Base-by-base conservation (phyloP, 1,284 basidiomycete species). In the Sporisorium iseilematis-ciliati region DNA sequence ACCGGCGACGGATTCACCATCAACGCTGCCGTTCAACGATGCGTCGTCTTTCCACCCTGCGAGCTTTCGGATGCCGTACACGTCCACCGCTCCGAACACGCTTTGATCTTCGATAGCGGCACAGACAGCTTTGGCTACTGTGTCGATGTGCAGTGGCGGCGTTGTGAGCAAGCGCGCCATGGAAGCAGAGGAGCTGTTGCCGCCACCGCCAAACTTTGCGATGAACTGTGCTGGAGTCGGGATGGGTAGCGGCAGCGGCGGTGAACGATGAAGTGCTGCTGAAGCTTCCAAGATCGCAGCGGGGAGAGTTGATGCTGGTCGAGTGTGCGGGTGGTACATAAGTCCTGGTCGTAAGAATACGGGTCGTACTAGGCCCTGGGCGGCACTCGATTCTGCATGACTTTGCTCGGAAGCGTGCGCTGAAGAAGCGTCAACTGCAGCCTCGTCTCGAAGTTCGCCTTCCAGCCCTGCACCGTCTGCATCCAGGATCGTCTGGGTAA, bases 61-160 rank as follows among this genome's bases (percentile, higher is more conserved):
- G 0, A 83, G 71, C 51, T 65, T 63, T 20, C 75, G 63, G 26
- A 84, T 82, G 2, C 57, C 66, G 14, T 72, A 61, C 5, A 68
- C 58, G 26, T 77, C 75, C 26, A 82, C 59, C 29, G 71, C 48
- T 8, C 82, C 82, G 20, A 59, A 54, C 7, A 77, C 58, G 31
- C 42, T 64, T 4, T 86, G 85, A 52, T 69, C 74, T 65, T 84
- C 85, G 58, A 92, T 86, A 5, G 86, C 80, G 2, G 74, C 86
- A 72, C 91, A 91, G 10, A 94, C 90, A 0, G 95, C 94, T 78
- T 92, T 90, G 1, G 92, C 96, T 41, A 99, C 94, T 67, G 96
- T 94, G 80, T 99, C 96, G 26, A 97, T 93, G 83, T 99, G 96
- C 51, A 99, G 90, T 0, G 97, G 95, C 26, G 92, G 93, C 57